Conservation (phyloP, 208 protist species). For the Leishmania mexicana region DNA sequence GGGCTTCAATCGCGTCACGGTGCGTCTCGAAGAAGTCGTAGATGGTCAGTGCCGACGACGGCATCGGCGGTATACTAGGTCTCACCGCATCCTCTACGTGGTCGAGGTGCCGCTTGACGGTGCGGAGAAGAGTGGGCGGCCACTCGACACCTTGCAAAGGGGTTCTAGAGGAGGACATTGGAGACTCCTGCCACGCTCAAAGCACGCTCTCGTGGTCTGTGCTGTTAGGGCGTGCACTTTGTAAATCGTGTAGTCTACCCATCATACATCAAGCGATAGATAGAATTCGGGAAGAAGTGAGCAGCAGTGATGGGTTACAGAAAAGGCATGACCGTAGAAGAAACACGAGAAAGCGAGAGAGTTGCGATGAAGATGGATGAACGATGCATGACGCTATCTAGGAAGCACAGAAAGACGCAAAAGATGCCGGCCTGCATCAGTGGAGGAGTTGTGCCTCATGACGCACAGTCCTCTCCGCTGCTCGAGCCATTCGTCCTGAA, state of each 20-base stretch:
- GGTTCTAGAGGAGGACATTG: neutral
- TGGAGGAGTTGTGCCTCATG: neutral
- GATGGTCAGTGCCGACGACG: slow-evolving; percentile 32
- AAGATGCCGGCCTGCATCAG: neutral
- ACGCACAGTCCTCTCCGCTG: no score
- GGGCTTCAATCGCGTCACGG: slow-evolving; percentile 21
- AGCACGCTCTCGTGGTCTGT: neutral
- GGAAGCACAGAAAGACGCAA: neutral
- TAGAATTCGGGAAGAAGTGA: no score
- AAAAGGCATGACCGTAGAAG: neutral
- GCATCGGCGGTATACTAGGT: slow-evolving; percentile 55
- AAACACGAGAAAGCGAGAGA: neutral
- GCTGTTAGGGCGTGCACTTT: neutral
- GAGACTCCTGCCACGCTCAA: neutral
- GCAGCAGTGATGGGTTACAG: neutral
- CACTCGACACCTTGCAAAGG: slow-evolving; percentile 30
- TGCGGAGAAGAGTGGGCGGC: slow-evolving; percentile 53
- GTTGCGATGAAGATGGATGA: neutral
- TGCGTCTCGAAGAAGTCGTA: slow-evolving; percentile 60
- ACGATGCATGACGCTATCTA: neutral
- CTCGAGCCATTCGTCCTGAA: no score
- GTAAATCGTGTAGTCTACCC: neutral
- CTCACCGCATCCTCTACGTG: slow-evolving; percentile 57
- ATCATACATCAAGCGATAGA: neutral
- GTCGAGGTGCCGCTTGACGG: slow-evolving; percentile 51